These are phyloP conservation scores for Cucurbitaria berberidis DNA, from an alignment of 2,329 filamentous ascomycete species.

Conservation along the genomic window DNA sequence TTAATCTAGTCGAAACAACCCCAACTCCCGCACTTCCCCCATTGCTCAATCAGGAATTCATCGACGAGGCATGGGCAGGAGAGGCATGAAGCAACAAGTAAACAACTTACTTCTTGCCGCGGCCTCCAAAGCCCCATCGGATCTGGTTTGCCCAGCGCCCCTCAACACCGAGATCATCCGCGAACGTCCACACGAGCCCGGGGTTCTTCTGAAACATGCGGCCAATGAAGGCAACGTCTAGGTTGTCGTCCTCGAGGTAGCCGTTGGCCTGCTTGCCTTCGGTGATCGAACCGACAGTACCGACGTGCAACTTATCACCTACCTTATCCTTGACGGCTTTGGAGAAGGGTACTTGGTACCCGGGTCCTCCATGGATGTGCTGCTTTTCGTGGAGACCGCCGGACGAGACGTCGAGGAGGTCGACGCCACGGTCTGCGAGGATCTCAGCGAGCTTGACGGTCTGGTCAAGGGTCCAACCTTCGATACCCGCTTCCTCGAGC, in stretches of 20 bases:
- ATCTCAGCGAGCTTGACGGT: slow-evolving; percentile 68
- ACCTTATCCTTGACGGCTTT: slow-evolving; percentile 74
- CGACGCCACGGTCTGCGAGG: slow-evolving; percentile 75
- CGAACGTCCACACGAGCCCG: slow-evolving; percentile 75
- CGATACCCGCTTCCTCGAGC: slow-evolving; percentile 66
- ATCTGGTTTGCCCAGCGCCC: slow-evolving; percentile 77
- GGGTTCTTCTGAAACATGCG: slow-evolving; percentile 84
- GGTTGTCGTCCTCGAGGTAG: slow-evolving; percentile 39
- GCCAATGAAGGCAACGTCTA: slow-evolving; percentile 76
- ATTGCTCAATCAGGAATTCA: not conserved
- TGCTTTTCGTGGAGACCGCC: slow-evolving; percentile 72
- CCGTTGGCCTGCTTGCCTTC: slow-evolving; percentile 68
- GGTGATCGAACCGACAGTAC: slow-evolving; percentile 76
- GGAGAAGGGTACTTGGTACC: slow-evolving; percentile 77
- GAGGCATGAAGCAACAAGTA: not conserved
- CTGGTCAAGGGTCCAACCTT: slow-evolving; percentile 72
- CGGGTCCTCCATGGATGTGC: slow-evolving; percentile 66
- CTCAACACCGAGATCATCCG: slow-evolving; percentile 72
- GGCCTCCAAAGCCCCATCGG: slow-evolving; percentile 62
- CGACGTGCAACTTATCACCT: slow-evolving; percentile 73
- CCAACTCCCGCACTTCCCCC: not conserved
- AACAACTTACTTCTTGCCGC: slow-evolving; percentile 49
- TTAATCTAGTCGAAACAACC: not conserved
- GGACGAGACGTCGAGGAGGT: slow-evolving; percentile 81
- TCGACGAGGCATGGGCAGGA: too few species aligned